Evolutionary conservation across 805 yeast species (phyloP), one percentile per base, ranked within the genome.

Genomic region (Yamadazyma nakazawae): DNA sequence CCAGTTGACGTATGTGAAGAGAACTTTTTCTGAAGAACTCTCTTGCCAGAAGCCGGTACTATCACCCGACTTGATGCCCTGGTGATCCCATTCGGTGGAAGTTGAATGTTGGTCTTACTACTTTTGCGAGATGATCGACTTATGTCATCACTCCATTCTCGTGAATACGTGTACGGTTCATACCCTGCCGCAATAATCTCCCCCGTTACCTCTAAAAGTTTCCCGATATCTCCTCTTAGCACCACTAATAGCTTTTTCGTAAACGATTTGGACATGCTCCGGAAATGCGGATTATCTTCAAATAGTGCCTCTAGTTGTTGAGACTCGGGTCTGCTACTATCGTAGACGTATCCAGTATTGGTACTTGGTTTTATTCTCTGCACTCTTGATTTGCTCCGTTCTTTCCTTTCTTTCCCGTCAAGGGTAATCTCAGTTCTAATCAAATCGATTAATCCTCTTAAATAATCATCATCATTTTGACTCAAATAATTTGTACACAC

Each of bases 191-290:
- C 48, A 7, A 48, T 5, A 6, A 51, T 51, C 6, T 17, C 30
- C 11, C 26, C 26, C 5, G 32, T 37, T 2, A 45, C 12, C 14
- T 45, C 51, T 12, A 42, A 11, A 4, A 47, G 13, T 14, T 37
- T 30, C 17, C 17, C 26, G 24, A 47, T 26, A 19, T 47, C 49
- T 16, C 54, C 54, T 14, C 24, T 13, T 8, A 40, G 39, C 31
- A 40, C 21, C n/a, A 45, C 45, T 28, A 48, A 39, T 11, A 51
- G 35, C 32, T 48, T 48, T 3, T 16, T 26, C 34, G 43, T 24
- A 31, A 51, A 51, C 19, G 19, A 32, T n/a, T 39, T 40, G 16
- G 18, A 13, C 1, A 50, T 16, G 9, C 5, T 12, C 36, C 40
- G 18, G 19, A 47, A 16, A 9, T 40, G 34, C 1, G 24, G 19